Evolutionary conservation across 2,329 filamentous ascomycete genomes (phyloP).

Genomic region (Fusarium siculi): DNA sequence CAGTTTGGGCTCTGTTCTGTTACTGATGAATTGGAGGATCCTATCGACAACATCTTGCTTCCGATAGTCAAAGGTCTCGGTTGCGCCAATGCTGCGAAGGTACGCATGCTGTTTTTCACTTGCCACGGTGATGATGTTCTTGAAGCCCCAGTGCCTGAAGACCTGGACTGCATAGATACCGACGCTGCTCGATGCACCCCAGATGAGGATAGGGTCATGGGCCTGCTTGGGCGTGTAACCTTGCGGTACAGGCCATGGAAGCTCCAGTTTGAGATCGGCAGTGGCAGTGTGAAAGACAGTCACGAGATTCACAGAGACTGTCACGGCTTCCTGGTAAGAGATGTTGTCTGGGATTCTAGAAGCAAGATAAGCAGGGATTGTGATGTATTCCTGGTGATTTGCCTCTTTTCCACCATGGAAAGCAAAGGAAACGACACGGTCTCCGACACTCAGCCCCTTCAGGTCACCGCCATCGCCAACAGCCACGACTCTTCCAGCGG

Average conservation of each 20-base stretch:
- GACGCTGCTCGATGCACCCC: conserved; percentile 64
- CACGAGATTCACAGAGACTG: conserved; percentile 67
- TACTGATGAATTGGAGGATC: conserved; percentile 42
- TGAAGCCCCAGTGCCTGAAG: conserved; percentile 63
- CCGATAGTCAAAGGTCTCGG: conserved; percentile 60
- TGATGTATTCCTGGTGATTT: conserved; percentile 66
- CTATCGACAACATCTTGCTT: conserved; percentile 50
- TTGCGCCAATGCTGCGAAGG: conserved; percentile 57
- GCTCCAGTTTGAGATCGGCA: conserved; percentile 60
- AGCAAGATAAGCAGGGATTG: conserved; percentile 60
- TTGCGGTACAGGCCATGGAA: conserved; percentile 66
- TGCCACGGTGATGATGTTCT: conserved; percentile 59
- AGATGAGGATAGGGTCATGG: conserved; percentile 58
- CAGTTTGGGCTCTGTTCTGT: conserved; percentile 43
- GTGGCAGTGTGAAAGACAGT: conserved; percentile 67
- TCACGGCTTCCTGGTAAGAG: conserved; percentile 59
- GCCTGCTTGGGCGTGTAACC: conserved; percentile 51
- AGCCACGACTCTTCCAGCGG: conserved; percentile 64
- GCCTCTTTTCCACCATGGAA: conserved; percentile 59
- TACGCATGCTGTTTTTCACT: conserved; percentile 58
- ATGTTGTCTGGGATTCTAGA: conserved; percentile 57
- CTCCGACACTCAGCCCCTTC: conserved; percentile 60
- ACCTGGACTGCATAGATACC: conserved; percentile 63
- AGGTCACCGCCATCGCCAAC: conserved; percentile 55
- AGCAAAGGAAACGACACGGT: conserved; percentile 66